Conservation (phyloP, 2,329 filamentous ascomycete genomes). For the Botrytis squamosa region DNA sequence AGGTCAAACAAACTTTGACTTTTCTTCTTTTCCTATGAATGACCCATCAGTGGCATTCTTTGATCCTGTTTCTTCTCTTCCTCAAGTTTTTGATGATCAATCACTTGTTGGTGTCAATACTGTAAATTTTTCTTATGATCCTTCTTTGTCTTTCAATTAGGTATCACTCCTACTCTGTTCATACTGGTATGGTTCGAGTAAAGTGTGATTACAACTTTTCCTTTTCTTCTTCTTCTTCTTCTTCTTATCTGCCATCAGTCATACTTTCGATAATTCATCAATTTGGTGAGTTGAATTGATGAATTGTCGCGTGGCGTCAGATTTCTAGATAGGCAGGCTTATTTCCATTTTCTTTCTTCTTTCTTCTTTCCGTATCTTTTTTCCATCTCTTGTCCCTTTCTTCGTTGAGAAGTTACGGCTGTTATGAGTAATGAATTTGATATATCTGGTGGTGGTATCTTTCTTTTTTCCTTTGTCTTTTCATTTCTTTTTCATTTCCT, state of each 20-base stretch:
- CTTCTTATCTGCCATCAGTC: neutral
- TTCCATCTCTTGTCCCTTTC: neutral
- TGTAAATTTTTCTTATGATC: constrained; percentile 29
- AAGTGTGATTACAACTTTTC: constrained; percentile 20
- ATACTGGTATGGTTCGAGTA: constrained; percentile 27
- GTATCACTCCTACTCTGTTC: constrained; percentile 9
- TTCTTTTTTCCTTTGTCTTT: neutral
- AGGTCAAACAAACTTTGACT: constrained; percentile 31
- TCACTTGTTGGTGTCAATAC: constrained; percentile 24
- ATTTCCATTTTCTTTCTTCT: neutral
- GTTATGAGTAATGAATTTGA: constrained; percentile 8
- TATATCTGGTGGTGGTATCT: constrained; percentile 6
- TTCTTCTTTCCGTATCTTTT: neutral
- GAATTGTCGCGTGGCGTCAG: constrained; percentile 12
- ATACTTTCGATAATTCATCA: constrained; percentile 18
- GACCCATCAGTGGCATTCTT: constrained; percentile 29
- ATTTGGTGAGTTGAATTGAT: constrained; percentile 19
- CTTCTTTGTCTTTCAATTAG: constrained; percentile 19
- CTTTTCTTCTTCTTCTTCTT: neutral
- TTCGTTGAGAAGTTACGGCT: neutral
- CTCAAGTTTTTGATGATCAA: constrained; percentile 30
- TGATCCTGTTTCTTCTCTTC: constrained; percentile 27
- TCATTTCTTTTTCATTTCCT: neutral
- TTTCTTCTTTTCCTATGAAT: constrained; percentile 25
- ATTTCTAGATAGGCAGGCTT: constrained; percentile 17